Percentiles rank a stretch among this genome's conserved stretches.
phyloP scores from a whole-genome alignment of 2,329 filamentous ascomycete genomes.

The Microcyclospora tardicrescens region DNA sequence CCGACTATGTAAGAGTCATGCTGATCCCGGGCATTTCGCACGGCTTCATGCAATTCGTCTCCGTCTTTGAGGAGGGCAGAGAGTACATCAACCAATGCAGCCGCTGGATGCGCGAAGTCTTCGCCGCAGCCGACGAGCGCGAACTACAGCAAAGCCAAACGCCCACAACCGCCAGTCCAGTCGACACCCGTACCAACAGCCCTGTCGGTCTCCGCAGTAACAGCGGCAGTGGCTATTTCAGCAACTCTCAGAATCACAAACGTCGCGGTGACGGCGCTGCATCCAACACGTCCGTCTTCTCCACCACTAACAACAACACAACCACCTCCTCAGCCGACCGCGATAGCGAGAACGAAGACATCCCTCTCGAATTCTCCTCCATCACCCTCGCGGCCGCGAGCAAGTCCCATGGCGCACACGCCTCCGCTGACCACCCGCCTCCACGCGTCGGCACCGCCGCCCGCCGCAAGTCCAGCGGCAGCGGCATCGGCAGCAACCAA shows the following conservation, averaged over 20 bases:
- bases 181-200: conserved; percentile 6
- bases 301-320: too few relatives aligned
- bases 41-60: conserved; percentile 85
- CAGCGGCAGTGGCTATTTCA: conserved; percentile 14
- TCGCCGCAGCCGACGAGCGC: conserved; percentile 38
- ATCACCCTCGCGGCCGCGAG: conserved; percentile 9
- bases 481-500: conserved; percentile 2
- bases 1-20: conserved; percentile 56
- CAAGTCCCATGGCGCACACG: conserved; percentile 5
- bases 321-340: conserved; percentile 24
- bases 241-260: conserved; percentile 3
- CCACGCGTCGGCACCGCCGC: not conserved
- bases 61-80: conserved; percentile 81
- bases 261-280: conserved; percentile 4
- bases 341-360: conserved; percentile 66
- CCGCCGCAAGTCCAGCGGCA: not conserved
- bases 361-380: conserved; percentile 63
- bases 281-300: not conserved
- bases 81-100: conserved; percentile 69
- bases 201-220: not conserved
- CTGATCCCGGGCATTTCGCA: conserved; percentile 83
- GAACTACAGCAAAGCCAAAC: conserved; percentile 11
- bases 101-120: conserved; percentile 70
- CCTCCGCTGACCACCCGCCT: conserved; percentile 1
- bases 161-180: conserved; percentile 11